Conservation (phyloP, 148 eudicot genomes). For the Rheum nobile region DNA sequence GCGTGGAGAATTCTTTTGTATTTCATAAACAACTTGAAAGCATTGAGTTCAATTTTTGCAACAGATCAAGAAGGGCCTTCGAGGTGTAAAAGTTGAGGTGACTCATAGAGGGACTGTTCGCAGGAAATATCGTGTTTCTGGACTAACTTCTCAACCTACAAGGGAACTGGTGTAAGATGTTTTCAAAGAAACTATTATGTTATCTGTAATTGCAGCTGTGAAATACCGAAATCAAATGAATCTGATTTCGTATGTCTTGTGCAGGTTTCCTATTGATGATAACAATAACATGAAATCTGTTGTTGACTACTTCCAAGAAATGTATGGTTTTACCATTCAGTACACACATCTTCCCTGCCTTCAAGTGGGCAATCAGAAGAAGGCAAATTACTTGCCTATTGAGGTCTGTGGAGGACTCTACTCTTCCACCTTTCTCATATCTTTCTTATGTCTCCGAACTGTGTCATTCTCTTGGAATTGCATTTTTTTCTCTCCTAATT, state of each 20-base stretch:
- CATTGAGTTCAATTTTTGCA: neutral
- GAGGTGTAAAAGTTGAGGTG: constrained; percentile 74
- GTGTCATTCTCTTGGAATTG: neutral
- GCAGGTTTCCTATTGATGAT: constrained; percentile 73
- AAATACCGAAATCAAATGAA: neutral
- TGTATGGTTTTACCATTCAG: constrained; percentile 66
- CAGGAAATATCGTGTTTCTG: constrained; percentile 66
- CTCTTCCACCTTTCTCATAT: neutral
- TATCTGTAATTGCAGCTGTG: neutral
- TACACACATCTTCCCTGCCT: constrained; percentile 63
- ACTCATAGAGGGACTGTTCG: constrained; percentile 55
- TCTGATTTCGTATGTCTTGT: neutral
- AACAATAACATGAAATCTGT: constrained; percentile 55
- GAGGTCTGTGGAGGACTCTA: constrained; percentile 36
- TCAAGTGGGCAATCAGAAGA: constrained; percentile 77
- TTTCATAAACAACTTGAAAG: neutral
- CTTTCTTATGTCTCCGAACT: neutral
- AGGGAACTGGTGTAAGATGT: constrained; percentile 54
- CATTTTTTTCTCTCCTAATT: constrained; percentile 6
- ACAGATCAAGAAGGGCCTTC: constrained; percentile 58
- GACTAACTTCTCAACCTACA: constrained; percentile 66
- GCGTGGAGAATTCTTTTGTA: neutral
- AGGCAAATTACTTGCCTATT: constrained; percentile 72
- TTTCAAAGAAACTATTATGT: neutral
- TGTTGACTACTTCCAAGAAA: constrained; percentile 63